Conservation (phyloP, 2,329 filamentous ascomycete genomes). For the Beauveria sp. region DNA sequence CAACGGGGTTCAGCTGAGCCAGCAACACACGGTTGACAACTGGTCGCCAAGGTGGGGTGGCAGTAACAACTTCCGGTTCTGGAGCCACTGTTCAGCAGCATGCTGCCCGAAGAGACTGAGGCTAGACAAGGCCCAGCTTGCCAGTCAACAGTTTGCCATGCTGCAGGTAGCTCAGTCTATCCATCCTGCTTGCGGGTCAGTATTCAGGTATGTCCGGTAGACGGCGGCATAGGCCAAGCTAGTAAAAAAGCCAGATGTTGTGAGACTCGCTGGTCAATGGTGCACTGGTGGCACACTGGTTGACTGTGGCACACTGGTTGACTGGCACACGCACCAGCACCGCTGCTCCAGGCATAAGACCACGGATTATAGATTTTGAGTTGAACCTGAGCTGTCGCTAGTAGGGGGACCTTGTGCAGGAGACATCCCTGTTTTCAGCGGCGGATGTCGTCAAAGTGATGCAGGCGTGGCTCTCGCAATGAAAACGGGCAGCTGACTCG, state of each 20-base stretch:
- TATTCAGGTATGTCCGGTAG: background rate
- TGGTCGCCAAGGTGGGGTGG: constrained; percentile 9
- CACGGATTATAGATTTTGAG: background rate
- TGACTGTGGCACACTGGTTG: too few relatives aligned
- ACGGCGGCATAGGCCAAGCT: background rate
- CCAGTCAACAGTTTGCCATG: background rate
- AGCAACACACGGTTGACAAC: constrained; percentile 9
- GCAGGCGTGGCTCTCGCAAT: background rate
- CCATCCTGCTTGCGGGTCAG: background rate
- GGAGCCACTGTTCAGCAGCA: constrained; percentile 6
- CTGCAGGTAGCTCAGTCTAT: background rate
- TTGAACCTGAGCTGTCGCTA: background rate
- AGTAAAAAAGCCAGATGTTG: background rate
- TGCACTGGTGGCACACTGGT: background rate
- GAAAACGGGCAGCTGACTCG: constrained; percentile 5
- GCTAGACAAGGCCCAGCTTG: background rate
- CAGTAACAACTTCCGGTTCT: constrained; percentile 5
- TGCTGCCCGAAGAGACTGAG: background rate
- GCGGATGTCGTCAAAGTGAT: background rate
- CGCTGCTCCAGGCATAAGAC: background rate
- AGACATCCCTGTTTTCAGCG: constrained; percentile 12
- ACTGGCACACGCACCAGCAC: background rate
- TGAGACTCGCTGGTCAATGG: background rate
- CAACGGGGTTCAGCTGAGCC: constrained; percentile 11
- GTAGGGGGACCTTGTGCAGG: background rate